A percentile compares a stretch with the other conserved stretches of the same genome.
These are phyloP conservation scores for Yamadazyma triangularis DNA, from an alignment of 1,139 yeast genomes.

Conservation along the genomic window DNA sequence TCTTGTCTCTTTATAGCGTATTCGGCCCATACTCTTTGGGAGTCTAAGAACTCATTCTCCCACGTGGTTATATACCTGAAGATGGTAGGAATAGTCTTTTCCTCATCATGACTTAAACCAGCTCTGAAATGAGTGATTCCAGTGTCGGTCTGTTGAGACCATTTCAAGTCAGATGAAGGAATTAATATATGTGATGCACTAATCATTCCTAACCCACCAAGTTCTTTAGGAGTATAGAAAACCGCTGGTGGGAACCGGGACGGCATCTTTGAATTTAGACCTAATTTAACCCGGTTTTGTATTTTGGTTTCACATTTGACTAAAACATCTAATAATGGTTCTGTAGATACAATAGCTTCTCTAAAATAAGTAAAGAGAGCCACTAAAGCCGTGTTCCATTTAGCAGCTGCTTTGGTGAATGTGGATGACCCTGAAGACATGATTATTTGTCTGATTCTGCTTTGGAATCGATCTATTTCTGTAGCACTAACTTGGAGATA, in stretches of 20 bases:
- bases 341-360: conserved; percentile 89
- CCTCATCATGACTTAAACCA: conserved; percentile 84
- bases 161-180: conserved; percentile 86
- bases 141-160: conserved; percentile 92
- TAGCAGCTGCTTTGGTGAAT: conserved; percentile 88
- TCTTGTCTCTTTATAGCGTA: conserved; percentile 87
- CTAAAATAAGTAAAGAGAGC: conserved; percentile 85
- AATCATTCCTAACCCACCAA: conserved; percentile 97
- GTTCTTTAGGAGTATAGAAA: conserved; percentile 93
- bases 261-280: conserved; percentile 97
- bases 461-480: conserved; percentile 76
- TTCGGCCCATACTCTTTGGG: conserved; percentile 97
- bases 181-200: conserved; percentile 95
- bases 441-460: conserved; percentile 80
- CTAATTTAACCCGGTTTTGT: conserved; percentile 92
- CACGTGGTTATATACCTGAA: conserved; percentile 91
- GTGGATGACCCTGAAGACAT: conserved; percentile 97
- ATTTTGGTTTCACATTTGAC: conserved; percentile 92
- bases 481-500: conserved; percentile 77
- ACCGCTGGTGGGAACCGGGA: conserved; percentile 98
- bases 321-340: conserved; percentile 67
- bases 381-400: conserved; percentile 93
- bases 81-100: conserved; percentile 83
- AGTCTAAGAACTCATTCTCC: conserved; percentile 94
- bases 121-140: conserved; percentile 94